Conservation (phyloP, 2,329 filamentous ascomycete species). For the Penicillium rolfsii region DNA sequence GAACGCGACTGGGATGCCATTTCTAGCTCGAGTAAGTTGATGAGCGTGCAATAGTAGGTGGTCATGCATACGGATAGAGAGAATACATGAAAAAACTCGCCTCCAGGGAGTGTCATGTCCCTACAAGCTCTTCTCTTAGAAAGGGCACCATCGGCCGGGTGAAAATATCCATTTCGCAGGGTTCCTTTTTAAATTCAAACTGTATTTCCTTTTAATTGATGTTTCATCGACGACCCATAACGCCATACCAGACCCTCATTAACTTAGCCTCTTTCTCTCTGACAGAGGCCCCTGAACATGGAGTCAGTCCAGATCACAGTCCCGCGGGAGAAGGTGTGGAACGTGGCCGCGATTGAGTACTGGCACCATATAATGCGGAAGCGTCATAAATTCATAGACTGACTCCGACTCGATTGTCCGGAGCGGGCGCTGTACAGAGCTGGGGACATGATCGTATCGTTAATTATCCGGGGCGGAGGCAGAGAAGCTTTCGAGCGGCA, state of each 20-base stretch:
- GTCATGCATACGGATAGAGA: not conserved
- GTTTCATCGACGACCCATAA: not conserved
- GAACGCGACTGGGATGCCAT: not conserved
- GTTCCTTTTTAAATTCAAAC: not conserved
- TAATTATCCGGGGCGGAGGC: not conserved
- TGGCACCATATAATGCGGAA: slow-evolving; percentile 4
- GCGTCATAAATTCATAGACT: slow-evolving; percentile 20
- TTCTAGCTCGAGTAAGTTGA: not conserved
- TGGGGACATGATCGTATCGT: slow-evolving; percentile 10
- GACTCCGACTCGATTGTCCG: slow-evolving; percentile 9
- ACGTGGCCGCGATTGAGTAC: not conserved
- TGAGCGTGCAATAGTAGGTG: not conserved
- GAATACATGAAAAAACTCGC: not conserved
- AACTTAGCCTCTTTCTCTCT: not conserved
- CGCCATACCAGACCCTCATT: not conserved
- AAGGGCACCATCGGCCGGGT: not conserved
- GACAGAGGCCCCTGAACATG: not conserved
- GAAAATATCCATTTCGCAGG: not conserved
- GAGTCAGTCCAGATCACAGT: not conserved
- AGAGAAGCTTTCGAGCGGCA: not conserved
- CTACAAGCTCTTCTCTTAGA: not conserved
- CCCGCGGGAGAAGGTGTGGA: not conserved
- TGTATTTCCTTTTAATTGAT: not conserved
- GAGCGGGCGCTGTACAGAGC: slow-evolving; percentile 4
- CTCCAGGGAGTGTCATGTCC: not conserved